Evolutionary conservation across 352 stramenopile species (phyloP), one percentile per base, ranked within the genome.

Genomic region (Phytophthora colocasiae): DNA sequence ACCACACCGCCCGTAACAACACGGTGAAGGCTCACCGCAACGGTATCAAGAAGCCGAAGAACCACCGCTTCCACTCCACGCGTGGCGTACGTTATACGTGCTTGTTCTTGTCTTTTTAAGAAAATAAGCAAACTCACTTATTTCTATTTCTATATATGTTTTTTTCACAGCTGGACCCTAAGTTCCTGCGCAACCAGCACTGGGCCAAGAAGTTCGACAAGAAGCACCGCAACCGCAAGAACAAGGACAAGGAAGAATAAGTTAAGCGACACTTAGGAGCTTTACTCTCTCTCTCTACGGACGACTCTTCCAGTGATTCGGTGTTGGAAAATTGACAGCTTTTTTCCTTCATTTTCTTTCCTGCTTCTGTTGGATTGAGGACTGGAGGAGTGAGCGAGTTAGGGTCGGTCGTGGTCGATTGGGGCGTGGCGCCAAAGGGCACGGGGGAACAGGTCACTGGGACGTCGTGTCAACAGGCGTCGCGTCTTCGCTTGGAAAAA

Each of bases 181-280:
- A 99, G 81, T 99, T 99, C 82, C 80, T 99, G 68, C 86, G 96
- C 66, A 99, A 99, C 85, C 96, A 98, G 76, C 97, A 97, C 81
- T 99, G 97, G 88, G 95, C 94, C 71, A 99, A 99, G 90, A 99
- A 98, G 87, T 98, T 95, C 81, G 98, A 98, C 87, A 95, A 95
- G 77, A 95, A 93, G 81, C 77, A 94, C 73, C 73, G 73, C 62
- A 87, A 88, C 61, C 78, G 78, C 71, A 79, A 77, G 58, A 85
- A 83, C 61, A 76, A 76, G 55, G 47, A 71, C 64, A 87, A 89
- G 78, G 77, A 80, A 38, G 77, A 85, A 74, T 85, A 85, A 83
- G 38, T 66, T 72, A 60, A 55, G 29, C 40, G 29, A 60, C 54
- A 57, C 66, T 63, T 67, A 62, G 50, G 48, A 63, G 40, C 56